phyloP scores from a whole-genome alignment of 371 early-diverging fungal species.

The Lichtheimia ornata region DNA sequence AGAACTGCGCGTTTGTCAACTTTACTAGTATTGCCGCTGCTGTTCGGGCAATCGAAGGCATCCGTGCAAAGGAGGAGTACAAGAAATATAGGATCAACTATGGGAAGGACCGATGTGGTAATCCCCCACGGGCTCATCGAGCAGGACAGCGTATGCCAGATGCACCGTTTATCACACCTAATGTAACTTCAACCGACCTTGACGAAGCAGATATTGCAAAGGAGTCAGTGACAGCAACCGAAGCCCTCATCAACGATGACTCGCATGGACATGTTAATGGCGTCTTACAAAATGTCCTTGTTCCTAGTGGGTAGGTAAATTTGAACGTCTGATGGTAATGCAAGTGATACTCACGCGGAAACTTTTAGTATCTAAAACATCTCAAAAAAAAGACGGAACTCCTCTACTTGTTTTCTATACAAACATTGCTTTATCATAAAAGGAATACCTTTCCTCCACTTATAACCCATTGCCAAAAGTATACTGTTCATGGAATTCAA shows the following conservation, averaged over 20 bases:
- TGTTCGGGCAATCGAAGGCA: constrained; percentile 68
- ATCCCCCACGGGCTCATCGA: constrained; percentile 38
- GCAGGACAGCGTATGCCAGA: constrained; percentile 1
- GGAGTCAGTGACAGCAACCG: not conserved
- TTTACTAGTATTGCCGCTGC: constrained; percentile 73
- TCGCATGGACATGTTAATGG: not conserved
- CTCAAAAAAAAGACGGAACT: not conserved
- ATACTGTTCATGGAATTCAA: too few species aligned
- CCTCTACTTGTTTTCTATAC: not conserved
- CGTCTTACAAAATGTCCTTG: not conserved
- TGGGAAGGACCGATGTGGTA: constrained; percentile 86
- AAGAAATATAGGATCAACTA: constrained; percentile 62
- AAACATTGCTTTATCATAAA: not conserved
- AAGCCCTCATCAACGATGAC: not conserved
- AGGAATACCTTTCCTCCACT: too few species aligned
- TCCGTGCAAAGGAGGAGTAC: constrained; percentile 62
- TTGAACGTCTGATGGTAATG: not conserved
- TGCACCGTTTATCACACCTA: not conserved
- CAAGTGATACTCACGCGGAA: not conserved
- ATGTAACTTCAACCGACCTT: not conserved
- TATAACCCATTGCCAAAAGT: too few species aligned
- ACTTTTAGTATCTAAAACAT: not conserved
- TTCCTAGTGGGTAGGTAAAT: not conserved
- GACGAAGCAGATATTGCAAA: constrained; percentile 5
- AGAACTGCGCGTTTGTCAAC: constrained; percentile 84